phyloP scores from a whole-genome alignment of 2,329 filamentous ascomycete species.

The Bipolaris gigantea region DNA sequence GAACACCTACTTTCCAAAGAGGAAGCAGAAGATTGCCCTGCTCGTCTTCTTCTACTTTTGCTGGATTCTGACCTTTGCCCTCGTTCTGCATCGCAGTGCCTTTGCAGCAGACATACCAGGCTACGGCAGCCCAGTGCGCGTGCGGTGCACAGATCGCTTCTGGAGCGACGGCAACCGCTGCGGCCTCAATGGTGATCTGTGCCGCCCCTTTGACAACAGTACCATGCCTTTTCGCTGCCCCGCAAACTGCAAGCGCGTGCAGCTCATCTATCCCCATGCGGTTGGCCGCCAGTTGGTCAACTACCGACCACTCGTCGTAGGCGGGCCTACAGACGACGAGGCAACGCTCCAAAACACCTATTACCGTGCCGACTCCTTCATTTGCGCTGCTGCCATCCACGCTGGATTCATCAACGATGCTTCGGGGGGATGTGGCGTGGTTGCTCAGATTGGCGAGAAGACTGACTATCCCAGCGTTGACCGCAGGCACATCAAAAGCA shows the following conservation, averaged over 20 bases:
- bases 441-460: constrained; percentile 71
- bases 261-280: constrained; percentile 71
- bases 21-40: constrained; percentile 61
- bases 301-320: constrained; percentile 59
- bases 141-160: constrained; percentile 69
- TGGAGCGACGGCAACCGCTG: constrained; percentile 71
- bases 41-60: constrained; percentile 62
- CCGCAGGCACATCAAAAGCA: constrained; percentile 73
- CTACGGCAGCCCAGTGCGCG: constrained; percentile 66
- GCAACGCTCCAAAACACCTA: constrained; percentile 54
- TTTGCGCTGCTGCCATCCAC: constrained; percentile 83
- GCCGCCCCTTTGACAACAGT: constrained; percentile 71
- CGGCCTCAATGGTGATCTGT: constrained; percentile 72
- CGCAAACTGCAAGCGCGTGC: constrained; percentile 67
- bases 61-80: constrained; percentile 70
- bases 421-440: constrained; percentile 79
- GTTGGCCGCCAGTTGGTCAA: constrained; percentile 68
- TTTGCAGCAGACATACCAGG: constrained; percentile 63
- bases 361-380: constrained; percentile 88
- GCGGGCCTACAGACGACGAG: constrained; percentile 52
- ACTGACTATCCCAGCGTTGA: constrained; percentile 64
- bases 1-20: constrained; percentile 63
- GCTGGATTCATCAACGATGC: constrained; percentile 73
- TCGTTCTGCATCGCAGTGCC: constrained; percentile 68
- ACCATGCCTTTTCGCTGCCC: constrained; percentile 76